Conservation (phyloP, 1,284 basidiomycete species). For the Ceratorhiza oryzae-sativae region DNA sequence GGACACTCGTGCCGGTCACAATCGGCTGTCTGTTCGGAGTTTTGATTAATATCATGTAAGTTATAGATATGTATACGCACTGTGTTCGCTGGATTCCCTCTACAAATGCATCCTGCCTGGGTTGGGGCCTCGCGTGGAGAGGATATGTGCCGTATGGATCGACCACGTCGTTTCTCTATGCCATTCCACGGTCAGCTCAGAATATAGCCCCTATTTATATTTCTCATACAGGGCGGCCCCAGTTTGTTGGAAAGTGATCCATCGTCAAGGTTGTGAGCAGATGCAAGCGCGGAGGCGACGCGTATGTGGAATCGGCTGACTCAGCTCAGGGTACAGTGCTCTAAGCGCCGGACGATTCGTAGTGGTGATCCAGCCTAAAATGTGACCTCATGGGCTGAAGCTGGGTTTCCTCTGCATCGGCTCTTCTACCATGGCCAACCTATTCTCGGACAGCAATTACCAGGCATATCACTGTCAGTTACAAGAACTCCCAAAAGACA, state of each 20-base stretch:
- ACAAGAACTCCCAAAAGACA: too few species aligned
- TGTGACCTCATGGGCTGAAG: slow-evolving; percentile 9
- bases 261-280: slow-evolving; percentile 53
- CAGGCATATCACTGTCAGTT: slow-evolving; percentile 20
- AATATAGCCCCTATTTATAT: neutral
- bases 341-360: neutral
- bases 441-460: slow-evolving; percentile 5
- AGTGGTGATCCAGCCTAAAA: neutral
- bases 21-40: slow-evolving; percentile 79
- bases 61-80: slow-evolving; percentile 54
- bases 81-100: slow-evolving; percentile 77
- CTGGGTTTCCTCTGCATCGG: neutral
- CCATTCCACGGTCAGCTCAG: neutral
- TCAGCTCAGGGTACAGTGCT: neutral
- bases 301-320: slow-evolving; percentile 33
- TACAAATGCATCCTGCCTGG: slow-evolving; percentile 63
- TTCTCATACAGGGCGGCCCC: slow-evolving; percentile 72
- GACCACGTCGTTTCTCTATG: slow-evolving; percentile 71
- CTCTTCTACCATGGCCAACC: neutral
- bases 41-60: neutral
- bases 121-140: slow-evolving; percentile 65
- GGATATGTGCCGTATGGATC: slow-evolving; percentile 80
- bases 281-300: slow-evolving; percentile 26
- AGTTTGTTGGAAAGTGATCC: slow-evolving; percentile 83
- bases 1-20: slow-evolving; percentile 94